Base-by-base conservation (phyloP, 805 yeast species). In the Saturnispora kantuleensis region DNA sequence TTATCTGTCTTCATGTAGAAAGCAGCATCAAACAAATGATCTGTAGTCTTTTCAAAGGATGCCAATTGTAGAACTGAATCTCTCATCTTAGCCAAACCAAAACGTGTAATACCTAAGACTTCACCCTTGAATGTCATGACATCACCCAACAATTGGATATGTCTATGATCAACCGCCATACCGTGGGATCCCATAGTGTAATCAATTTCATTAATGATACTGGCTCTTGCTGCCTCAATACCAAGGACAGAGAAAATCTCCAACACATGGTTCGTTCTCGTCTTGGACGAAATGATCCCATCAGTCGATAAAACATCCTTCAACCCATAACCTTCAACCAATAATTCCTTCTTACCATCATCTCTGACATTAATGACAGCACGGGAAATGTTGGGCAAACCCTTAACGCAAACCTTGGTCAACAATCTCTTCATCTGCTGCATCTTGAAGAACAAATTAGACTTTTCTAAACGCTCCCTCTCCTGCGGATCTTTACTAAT, bases 101-200 rank as follows among this genome's bases (percentile, higher is more conserved):
- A 93, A 68, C 99, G 77, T 2, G 99, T 93, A 60, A 93, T 93
- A 65, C 99, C 98, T 54, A 94, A 73, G 10, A 93, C 95, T 62
- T 93, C 98, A 48, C 99, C 99, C 67, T 93, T 93, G 64, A 86
- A 93, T 0, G 97, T 87, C 99, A 93, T 93, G 41, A 93, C 97
- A 65, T 93, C 99, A 52, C 98, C 98, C 51, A 93, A 69, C 39
- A 93, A 70, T 68, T 93, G 97, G 62, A 94, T 89, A 64, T 93
- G 99, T 72, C 99, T 95, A 49, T 97, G 98, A 72, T 93, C 99
- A 41, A 93, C 97, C 63, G 95, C 86, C 98, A 93, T 93, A 66
- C 99, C 99, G 71, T 93, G 98, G 66, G 88, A 87, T 60, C 95
- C 81, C 99, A 93, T 93, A 45, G 98, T 93, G 60, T 88, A 88